Base-by-base conservation (phyloP, 2,329 filamentous ascomycete species). In the Monosporascus sp. region DNA sequence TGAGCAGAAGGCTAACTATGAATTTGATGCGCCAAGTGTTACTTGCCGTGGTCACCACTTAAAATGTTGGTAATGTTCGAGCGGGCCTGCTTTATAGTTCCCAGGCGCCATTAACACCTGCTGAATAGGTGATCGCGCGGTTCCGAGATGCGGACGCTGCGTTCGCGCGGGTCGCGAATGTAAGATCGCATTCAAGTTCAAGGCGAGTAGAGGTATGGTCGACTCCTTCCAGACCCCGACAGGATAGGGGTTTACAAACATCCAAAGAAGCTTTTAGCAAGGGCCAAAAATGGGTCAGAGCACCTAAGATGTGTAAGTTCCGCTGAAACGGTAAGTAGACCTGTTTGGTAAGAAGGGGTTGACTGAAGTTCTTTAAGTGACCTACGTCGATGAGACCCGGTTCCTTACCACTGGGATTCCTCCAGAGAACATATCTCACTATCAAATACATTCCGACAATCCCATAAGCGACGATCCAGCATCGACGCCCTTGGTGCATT, bases 11-110 rank as follows among this genome's bases (percentile, higher is more conserved):
- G n/a, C 24, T 51, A 45, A 38, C 24, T 25, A 35, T 36, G 43
- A 15, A 20, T 14, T 50, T 43, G 36, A 24, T 46, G 3, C 43
- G 22, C 14, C 14, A 18, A 46, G 25, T 39, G 69, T 74, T 60
- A 74, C 72, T 47, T 78, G 75, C 62, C 73, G 75, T 56, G 71
- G 75, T 54, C 72, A 76, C 58, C 75, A 77, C 60, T 62, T 77
- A 17, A 76, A 73, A 67, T 78, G 75, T 74, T 50, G 63, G 72
- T 60, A 41, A 17, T 35, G 35, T 18, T 18, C 31, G 18, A 24
- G 47, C 22, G 20, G 27, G 27, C 8, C 39, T 37, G 20, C 38
- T 48, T 41, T n/a, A 52, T 25, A 41, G 44, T 38, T 25, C 50
- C 43, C 15, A 4, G 44, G 31, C 9, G 31, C 51, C 57, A 61